Base-by-base conservation (phyloP, 2,329 filamentous ascomycete genomes). In the Cladosporium velox region DNA sequence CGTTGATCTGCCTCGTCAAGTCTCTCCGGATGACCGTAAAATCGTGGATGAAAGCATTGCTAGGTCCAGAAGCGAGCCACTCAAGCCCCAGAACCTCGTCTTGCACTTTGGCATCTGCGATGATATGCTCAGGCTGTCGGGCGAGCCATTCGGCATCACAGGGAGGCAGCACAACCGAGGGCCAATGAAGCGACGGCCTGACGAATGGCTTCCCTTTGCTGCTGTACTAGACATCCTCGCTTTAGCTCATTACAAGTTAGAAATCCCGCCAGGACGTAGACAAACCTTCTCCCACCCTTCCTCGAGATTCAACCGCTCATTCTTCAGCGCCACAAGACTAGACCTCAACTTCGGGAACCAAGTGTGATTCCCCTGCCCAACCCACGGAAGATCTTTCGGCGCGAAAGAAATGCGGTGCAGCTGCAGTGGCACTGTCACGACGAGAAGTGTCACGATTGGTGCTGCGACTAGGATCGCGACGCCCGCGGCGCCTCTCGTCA, bases 301-400 rank as follows among this genome's bases (percentile, higher is more conserved):
- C 24, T 65, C 54, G 14, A 67, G 35, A 24, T 62, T 64, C 28
- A 63, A 10, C 5, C 67, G 59, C 24, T 63, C 63, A 10, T 51
- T 35, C 10, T 55, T 57, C 21, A 68, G 11, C 35, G 60, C 55
- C 8, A 38, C 30, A 32, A 68, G 47, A 10, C 30, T 66, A 18
- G 67, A 66, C 14, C 62, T 41, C 32, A 68, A 61, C 52, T 67
- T 68, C 58, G 67, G 58, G 26, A 67, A 67, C 34, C 34, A 67
- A 6, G 35, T 30, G 44, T 65, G 44, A 28, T 30, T 21, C 12
- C 55, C 41, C 21, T 67, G 54, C 11, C 63, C 67, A 18, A 60
- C 67, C 67, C 67, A 69, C 18, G 66, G 67, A 15, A 69, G 63
- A 8, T 65, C n/a, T 12, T 61, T 28, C 15, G 67, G 66, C 6